Base-by-base conservation (phyloP, 768 basidiomycete genomes). In the Lanmaoa rubissima region DNA sequence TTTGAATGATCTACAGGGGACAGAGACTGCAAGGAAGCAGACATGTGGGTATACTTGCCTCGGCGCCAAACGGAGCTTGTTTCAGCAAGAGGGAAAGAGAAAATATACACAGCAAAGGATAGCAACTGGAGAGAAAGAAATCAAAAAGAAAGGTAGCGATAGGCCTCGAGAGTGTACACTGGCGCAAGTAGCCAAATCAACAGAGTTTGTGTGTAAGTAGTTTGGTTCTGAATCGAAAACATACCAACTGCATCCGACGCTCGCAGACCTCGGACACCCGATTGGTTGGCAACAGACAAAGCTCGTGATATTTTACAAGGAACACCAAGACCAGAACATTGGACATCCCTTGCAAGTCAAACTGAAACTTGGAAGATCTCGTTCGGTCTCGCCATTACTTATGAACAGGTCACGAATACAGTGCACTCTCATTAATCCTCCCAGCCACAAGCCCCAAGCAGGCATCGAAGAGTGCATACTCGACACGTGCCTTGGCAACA, bases 71-170 rank as follows among this genome's bases (percentile, higher is more conserved):
- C 10, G 53, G 40, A 39, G 38, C 45, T 4, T 61, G 26, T 28
- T 55, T 36, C 44, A 21, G 16, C 7, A 50, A 34, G 24, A 31
- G 49, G 17, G 24, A 45, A 60, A 51, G 51, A 24, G 28, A 58
- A 59, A 60, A 40, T 62, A 58, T 64, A 64, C 58, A 70, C 61
- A 58, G 51, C 35, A 61, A 69, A 59, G 40, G 55, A 48, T 39
- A 42, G 57, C 45, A 51, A 71, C 53, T 19, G 24, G 48, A 41
- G 48, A 48, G 34, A 57, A 55, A 46, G 45, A 47, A 65, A 47
- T 3, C n/a, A 47, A 48, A 66, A 62, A 39, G 53, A 54, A 61
- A 41, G 49, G 40, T 28, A 55, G 53, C 47, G 31, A n/a, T 40
- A 16, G 36, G 41, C 14, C 53, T 61, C 41, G 42, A 55, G 51